Evolutionary conservation across 352 stramenopile species (phyloP), one percentile per base, ranked within the genome.

Genomic region (Phytophthora crassamura): DNA sequence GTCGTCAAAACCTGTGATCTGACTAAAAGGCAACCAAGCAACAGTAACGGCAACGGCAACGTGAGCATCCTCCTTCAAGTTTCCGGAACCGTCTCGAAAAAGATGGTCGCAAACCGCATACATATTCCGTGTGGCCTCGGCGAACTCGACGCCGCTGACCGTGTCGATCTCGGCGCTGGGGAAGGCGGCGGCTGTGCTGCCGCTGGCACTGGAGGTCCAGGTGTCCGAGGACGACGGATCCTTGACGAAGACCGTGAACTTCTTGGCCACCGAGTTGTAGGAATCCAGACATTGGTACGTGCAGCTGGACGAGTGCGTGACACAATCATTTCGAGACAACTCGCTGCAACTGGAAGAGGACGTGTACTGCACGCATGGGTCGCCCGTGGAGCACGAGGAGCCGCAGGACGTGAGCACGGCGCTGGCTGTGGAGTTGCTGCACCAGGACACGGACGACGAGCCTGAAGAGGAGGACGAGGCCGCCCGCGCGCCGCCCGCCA

Each of bases 211-310:
- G 18, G 50, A 34, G 32, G 69, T 74, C 67, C 80, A 86, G 18
- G 61, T 38, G 64, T 91, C 82, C 11, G 50, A 79, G n/a, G 61
- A 49, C 36, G 50, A 57, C 0, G 83, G 83, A 0, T 86, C 69
- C 59, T 94, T 92, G 7, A 92, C 69, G 45, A 91, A 91, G n/a
- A 94, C 69, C 45, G 76, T 91, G 57, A 80, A 84, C 58, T 88
- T 87, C 28, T 53, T 55, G 16, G 43, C n/a, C 5, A 66, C 35
- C 5, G 68, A 52, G 55, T 86, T 88, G 74, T 84, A 93, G 7
- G 80, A 67, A 10, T 73, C 47, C 5, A 94, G 70, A 58, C 85
- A 94, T 69, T 94, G 85, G 67, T 78, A 92, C 39, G 75, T 82
- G 74, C 85, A 94, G 2, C 56, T 55, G 9, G 72, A 65, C 39